Evolutionary conservation across 768 basidiomycete species (phyloP), one percentile per base, ranked within the genome.

Genomic region (Boletales sp.): DNA sequence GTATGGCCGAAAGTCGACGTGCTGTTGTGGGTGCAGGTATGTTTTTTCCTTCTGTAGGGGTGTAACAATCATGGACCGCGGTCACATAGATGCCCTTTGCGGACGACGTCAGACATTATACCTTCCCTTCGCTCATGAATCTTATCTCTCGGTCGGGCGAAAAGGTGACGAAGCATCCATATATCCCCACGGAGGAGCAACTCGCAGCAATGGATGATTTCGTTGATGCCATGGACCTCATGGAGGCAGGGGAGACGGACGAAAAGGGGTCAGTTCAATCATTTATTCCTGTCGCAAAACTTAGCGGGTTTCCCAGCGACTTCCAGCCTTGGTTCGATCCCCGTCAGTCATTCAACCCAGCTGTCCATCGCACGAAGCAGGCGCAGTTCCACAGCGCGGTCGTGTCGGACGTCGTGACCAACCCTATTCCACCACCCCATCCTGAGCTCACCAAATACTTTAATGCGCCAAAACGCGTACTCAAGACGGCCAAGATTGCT

Each of bases 351-450:
- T 96, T 81, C 67, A 96, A 95, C 59, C 94, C 95, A 2, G 81
- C 89, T 4, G 75, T 96, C 31, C 94, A 99, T 61, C 84, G 94
- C 45, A 78, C 86, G 49, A 95, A 94, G 65, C 93, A 96, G 72
- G 94, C 94, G 12, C 82, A 93, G 59, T 90, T 95, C 68, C 94
- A 96, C 62, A 79, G 80, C 44, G 92, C 92, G 2, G 77, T 91
- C 10, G 83, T 87, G 17, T 71, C 79, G 2, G 89, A 96, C 62
- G 66, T 94, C n/a, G 67, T 74, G 18, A 74, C 74, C 8, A 75
- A 90, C 48, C 91, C 92, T 0, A 76, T 95, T 9, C 85, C 88
- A 2, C 89, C 90, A 3, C 89, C 91, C 1, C 92, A 96, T 67
- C 86, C 85, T 2, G 90, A 90, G 48, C 74, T 96, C 1, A 71